These are phyloP conservation scores for Wallacemonas rigidus DNA, from an alignment of 208 protist genomes.

Conservation along the genomic window DNA sequence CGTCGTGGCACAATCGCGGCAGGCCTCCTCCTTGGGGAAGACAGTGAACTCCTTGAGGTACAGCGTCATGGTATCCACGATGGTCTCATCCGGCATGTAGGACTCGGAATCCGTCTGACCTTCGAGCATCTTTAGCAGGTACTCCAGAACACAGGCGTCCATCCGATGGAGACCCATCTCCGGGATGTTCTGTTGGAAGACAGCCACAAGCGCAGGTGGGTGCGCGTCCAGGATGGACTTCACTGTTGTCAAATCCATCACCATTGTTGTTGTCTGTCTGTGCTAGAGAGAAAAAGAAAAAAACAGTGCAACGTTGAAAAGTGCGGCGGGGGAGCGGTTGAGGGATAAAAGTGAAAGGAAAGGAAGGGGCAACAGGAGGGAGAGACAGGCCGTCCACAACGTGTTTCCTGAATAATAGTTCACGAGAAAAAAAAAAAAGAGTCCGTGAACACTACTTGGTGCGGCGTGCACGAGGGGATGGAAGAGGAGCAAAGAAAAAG, in stretches of 20 bases:
- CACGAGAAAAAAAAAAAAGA: too few relatives aligned
- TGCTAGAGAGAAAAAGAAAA: background rate
- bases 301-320: background rate
- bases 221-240: constrained; percentile 59
- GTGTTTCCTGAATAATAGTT: too few relatives aligned
- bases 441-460: too few relatives aligned
- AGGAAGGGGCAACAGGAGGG: too few relatives aligned
- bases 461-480: too few relatives aligned
- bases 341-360: too few relatives aligned
- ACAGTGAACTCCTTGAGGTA: constrained; percentile 84
- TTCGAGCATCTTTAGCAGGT: constrained; percentile 86
- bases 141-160: constrained; percentile 82
- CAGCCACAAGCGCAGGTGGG: constrained; percentile 47
- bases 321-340: too few relatives aligned
- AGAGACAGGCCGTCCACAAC: too few relatives aligned
- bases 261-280: constrained; percentile 15
- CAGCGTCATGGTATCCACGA: constrained; percentile 69
- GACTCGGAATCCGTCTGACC: constrained; percentile 79
- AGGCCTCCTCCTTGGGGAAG: constrained; percentile 42
- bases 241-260: constrained; percentile 66
- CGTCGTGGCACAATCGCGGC: constrained; percentile 31
- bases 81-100: constrained; percentile 77
- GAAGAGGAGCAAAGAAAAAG: too few relatives aligned
- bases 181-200: constrained; percentile 73
- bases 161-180: constrained; percentile 72